Evolutionary conservation across 768 basidiomycete species (phyloP), one percentile per base, ranked within the genome.

Genomic region (Lanmaoa rubissima): DNA sequence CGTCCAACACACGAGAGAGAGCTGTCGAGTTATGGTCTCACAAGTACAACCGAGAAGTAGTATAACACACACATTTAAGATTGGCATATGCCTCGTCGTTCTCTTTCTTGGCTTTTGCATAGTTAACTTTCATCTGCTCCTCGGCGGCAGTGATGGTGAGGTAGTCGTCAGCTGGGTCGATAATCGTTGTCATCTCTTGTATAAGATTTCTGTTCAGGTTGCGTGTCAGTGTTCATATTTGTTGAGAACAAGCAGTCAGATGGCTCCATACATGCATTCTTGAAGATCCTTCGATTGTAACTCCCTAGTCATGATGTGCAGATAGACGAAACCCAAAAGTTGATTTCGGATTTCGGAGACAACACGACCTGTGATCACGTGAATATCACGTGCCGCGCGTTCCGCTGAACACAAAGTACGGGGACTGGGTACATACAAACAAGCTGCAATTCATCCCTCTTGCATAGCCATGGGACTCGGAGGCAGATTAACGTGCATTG

Each of bases 81-180:
- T 81, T 84, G 1, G 78, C 70, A 58, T 87, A 85, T 3, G 83
- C 79, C 45, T 87, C 83, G 46, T 91, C 89, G 0, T 87, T 69
- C 44, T 88, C 87, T 62, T 83, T 86, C 71, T 82, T 87, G 48
- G 84, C 75, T 52, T 72, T 76, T 8, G 79, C 74, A 57, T 86
- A 82, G 11, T 82, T 82, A 8, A 77, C 62, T 14, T 79, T 79
- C 66, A 90, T 84, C 60, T 80, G 84, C 56, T 90, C 84, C 62
- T 92, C 88, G 9, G 88, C 85, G 8, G 80, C 82, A 16, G 85
- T 83, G 48, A 92, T 88, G 13, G 87, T 86, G 55, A 87, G 73
- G 66, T 84, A 90, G 69, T 92, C 90, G 51, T 90, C 88, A 42
- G 87, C 85, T 12, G 88, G 87, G 64, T 89, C 85, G 53, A 92